Evolutionary conservation across 2,329 filamentous ascomycete genomes (phyloP), one percentile per base, ranked within the genome.

Genomic region (Ceratocystiopsis minuta): DNA sequence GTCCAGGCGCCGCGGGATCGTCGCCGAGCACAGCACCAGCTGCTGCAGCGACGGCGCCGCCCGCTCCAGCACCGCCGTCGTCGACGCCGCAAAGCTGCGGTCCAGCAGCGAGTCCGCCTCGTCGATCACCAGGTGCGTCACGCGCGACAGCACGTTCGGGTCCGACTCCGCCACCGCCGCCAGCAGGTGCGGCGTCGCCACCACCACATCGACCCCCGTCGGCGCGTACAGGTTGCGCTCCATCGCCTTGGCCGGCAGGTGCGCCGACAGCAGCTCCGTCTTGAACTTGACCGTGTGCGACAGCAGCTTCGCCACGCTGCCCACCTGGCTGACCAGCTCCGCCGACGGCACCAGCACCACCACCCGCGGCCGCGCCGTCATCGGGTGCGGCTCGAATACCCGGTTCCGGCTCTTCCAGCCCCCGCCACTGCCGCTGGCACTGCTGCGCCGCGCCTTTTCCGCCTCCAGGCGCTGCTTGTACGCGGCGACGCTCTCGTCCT

Each of bases 71-170:
- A 98, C 83, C 43, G 74, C 71, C 12, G 75, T 80, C 0, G 90
- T 96, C 18, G 80, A 77, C 1, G 84, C 78, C 4, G 81, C 72
- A 63, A 98, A 98, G 45, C 85, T 92, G 44, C 86, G 81, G 61
- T 98, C 92, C 50, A 98, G 74, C 11, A 98, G 74, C 4, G 87
- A 95, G 60, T 98, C 90, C 1, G 92, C 92, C 64, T 98, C 92
- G 56, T 98, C 92, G 39, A 94, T 70, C 45, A 98, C 72, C 12
- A 98, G 69, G 55, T 96, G 84, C 2, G 75, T 78, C 45, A 96
- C 87, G 13, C 85, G 80, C n/a, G 84, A 87, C 33, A 98, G 73
- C 46, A 98, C 78, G 53, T 94, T 88, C 12, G 90, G 90, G 50
- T 95, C 86, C 16, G 77, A 79, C 49, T 93, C 77, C 13, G 84